These are phyloP conservation scores for Helminthosporium solani DNA, from an alignment of 2,329 filamentous ascomycete species.

Conservation along the genomic window DNA sequence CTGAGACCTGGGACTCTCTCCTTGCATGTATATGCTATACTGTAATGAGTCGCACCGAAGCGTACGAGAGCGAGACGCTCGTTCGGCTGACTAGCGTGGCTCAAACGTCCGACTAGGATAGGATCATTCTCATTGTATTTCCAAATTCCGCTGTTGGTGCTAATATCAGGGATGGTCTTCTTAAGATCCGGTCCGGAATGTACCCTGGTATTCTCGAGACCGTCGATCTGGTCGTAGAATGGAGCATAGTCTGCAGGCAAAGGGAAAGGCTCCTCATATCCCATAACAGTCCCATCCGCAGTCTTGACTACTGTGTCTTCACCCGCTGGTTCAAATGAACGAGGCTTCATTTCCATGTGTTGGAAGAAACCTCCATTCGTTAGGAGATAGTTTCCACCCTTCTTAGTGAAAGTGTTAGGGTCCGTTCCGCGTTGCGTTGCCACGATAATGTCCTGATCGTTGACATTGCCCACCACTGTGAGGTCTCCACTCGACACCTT, in stretches of 20 bases:
- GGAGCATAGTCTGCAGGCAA: not conserved
- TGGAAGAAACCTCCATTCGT: conserved; percentile 1
- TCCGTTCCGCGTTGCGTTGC: not conserved
- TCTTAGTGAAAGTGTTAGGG: not conserved
- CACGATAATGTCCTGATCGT: not conserved
- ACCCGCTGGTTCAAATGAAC: not conserved
- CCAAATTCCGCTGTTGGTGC: not conserved
- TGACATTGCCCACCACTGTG: not conserved
- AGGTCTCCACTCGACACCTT: conserved; percentile 1
- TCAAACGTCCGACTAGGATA: not conserved
- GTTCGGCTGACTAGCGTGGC: conserved; percentile 1
- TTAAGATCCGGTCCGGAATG: not conserved
- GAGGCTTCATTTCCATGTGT: not conserved
- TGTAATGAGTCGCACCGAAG: conserved; percentile 1
- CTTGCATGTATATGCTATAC: not conserved
- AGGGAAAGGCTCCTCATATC: not conserved
- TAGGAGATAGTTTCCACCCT: conserved; percentile 3
- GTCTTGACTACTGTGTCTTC: not conserved
- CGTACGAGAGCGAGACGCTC: conserved; percentile 2
- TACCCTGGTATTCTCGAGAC: not conserved
- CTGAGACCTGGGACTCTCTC: not conserved
- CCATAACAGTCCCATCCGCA: not conserved
- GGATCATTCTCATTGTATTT: conserved; percentile 1
- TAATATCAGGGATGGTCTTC: not conserved
- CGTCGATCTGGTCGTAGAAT: not conserved